Evolutionary conservation across 768 basidiomycete genomes (phyloP).

Genomic region (Phlegmacium glaucopus): DNA sequence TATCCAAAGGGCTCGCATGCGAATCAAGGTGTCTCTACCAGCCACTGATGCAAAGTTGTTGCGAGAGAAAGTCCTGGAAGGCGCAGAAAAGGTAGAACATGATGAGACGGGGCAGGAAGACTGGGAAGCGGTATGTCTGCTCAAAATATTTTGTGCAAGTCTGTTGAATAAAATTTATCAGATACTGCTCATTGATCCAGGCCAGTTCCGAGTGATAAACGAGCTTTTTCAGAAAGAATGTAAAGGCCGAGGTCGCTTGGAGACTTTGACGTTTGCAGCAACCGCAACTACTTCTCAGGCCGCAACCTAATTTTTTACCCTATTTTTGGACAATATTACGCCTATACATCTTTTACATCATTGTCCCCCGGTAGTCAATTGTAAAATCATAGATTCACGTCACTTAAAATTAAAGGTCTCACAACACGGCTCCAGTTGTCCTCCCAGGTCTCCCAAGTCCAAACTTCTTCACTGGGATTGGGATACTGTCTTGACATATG

Average conservation of each 20-base stretch:
- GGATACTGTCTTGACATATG: conserved; percentile 16
- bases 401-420: conserved; percentile 51
- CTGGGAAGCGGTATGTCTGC: conserved; percentile 78
- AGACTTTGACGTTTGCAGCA: conserved; percentile 75
- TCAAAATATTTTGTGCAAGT: background rate
- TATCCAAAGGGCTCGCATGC: conserved; percentile 92
- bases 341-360: background rate
- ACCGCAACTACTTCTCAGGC: conserved; percentile 34
- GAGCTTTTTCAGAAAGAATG: conserved; percentile 90
- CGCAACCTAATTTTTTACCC: conserved; percentile 6
- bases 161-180: conserved; percentile 26
- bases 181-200: conserved; percentile 92
- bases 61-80: conserved; percentile 65
- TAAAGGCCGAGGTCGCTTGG: conserved; percentile 83
- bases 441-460: conserved; percentile 77
- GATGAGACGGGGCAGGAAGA: conserved; percentile 70
- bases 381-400: conserved; percentile 27
- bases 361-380: background rate
- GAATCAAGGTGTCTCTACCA: conserved; percentile 80
- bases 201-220: conserved; percentile 84
- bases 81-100: conserved; percentile 81
- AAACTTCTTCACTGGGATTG: conserved; percentile 16
- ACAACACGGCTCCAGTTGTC: conserved; percentile 80
- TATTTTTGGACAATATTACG: too few relatives aligned
- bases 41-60: conserved; percentile 60